Evolutionary conservation across 768 basidiomycete genomes (phyloP), one percentile per base, ranked within the genome.

Genomic region (Suillus fuscotomentosus): DNA sequence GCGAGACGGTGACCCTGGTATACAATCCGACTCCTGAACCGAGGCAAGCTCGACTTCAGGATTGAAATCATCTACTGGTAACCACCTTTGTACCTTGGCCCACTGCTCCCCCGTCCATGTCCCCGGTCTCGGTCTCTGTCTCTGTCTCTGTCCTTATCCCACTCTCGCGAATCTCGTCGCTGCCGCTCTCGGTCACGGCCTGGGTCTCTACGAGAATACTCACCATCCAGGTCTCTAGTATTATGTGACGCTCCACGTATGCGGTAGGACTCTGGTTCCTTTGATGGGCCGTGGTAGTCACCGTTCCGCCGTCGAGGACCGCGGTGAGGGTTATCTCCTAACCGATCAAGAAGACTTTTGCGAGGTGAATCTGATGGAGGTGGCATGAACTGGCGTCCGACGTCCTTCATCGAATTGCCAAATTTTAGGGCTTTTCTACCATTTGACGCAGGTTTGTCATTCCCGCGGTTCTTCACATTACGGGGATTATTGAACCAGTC

Each of bases 1-100:
- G 39, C 15, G 24, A 24, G 27, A 31, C 55, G 73, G 90, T n/a
- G 81, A 84, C 7, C 83, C 89, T n/a, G 84, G 86, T 11, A 84
- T 92, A 6, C 78, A 88, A 60, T 88, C 93, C 0, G 95, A 94
- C 72, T 84, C 89, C 0, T 79, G 94, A 38, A 92, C 91, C 66
- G 94, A 94, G 27, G 27, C 15, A 82, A 85, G 2, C 93, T n/a
- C 53, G 11, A 54, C 31, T 24, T 53, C 50, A 50, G 31, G 15
- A 24, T 59, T 59, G 38, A 11, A 41, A 53, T 68, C 67, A 78
- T 69, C 74, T 75, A 69, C n/a, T 67, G 64, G 55, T 79, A 80
- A 60, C 76, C 78, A 56, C 86, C 86, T 68, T 64, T 82, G 70
- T 86, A 87, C 48, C 84, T 80, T 63, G 86, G 84, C 17, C 81